Evolutionary conservation across 495 filamentous ascomycete genomes (phyloP).

Genomic region (Podospora pseudocomata): DNA sequence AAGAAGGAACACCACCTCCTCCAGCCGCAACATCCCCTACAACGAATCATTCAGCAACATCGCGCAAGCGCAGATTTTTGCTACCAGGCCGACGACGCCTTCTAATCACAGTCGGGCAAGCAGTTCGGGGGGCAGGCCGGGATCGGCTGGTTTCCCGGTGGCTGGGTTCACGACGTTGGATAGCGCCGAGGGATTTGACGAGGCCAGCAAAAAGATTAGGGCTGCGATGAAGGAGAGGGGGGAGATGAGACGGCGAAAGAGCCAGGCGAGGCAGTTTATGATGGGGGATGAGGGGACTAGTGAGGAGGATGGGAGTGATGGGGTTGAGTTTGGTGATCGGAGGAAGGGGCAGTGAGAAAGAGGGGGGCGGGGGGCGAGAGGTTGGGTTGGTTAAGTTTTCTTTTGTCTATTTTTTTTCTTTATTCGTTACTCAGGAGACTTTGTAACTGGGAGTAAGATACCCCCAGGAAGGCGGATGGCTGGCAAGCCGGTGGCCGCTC

Average conservation of each 20-base stretch:
- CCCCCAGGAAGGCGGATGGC: no score
- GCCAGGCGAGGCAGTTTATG: slow-evolving; percentile 46
- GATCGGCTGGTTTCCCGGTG: slow-evolving; percentile 58
- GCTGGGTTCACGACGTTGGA: slow-evolving; percentile 71
- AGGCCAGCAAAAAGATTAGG: slow-evolving; percentile 81
- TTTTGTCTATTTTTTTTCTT: background rate
- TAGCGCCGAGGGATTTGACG: slow-evolving; percentile 66
- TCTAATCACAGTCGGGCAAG: slow-evolving; percentile 66
- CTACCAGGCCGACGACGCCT: slow-evolving; percentile 70
- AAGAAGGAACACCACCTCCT: slow-evolving; percentile 42
- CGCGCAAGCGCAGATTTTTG: slow-evolving; percentile 79
- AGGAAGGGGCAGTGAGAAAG: slow-evolving; percentile 23
- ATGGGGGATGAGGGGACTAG: slow-evolving; percentile 37
- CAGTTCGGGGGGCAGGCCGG: slow-evolving; percentile 50
- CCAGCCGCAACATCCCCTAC: slow-evolving; percentile 60
- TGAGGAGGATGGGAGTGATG: slow-evolving; percentile 27
- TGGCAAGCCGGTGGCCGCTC: no score
- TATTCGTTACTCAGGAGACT: no score
- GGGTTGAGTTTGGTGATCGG: slow-evolving; percentile 27
- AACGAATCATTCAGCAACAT: slow-evolving; percentile 94
- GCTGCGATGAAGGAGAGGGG: slow-evolving; percentile 85
- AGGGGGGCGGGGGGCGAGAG: background rate
- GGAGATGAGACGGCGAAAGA: slow-evolving; percentile 65
- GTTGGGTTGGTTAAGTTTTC: background rate
- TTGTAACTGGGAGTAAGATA: no score